Evolutionary conservation across 305 asterid species (phyloP), one percentile per base, ranked within the genome.

Genomic region (Rubia balearica): DNA sequence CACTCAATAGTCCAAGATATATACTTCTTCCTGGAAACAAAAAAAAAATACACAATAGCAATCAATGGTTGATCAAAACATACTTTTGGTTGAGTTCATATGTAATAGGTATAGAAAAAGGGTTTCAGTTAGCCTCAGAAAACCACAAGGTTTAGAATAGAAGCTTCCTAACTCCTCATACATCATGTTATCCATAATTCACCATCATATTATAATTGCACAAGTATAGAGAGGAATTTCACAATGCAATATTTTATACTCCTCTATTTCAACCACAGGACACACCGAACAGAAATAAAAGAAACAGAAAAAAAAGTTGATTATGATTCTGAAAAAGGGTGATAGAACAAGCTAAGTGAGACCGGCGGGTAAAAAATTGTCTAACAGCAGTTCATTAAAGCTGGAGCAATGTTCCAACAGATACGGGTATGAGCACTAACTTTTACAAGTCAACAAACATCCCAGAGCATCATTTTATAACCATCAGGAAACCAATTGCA

Each of bases 1-100:
- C 96, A 92, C 72, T 90, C 97, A 22, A 85, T 78, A 17, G 96
- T 92, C 97, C 98, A 92, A 27, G 88, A 85, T 82, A 92, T 89
- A 68, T 69, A 78, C 59, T 87, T 90, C 56, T 83, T 82, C 91
- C 96, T 92, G 86, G 46, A 70, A 78, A 68, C 27, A 36, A 75
- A 60, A 75, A 12, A 13, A 48, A 51, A 51, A 51, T 17, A 51
- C 59, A 51, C 46, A 59, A 66, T 63, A 16, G 42, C 24, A 63
- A 40, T 16, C 24, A 22, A 67, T 63, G 7, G 59, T 33, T 17
- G 49, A 53, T 49, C 17, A 60, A 60, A 70, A 64, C 53, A 64
- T 17, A 61, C 61, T 19, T 67, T 53, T 19, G 24, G 43, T 62
- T n/a, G 60, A 75, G 36, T 45, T 22, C 71, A 64, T 5, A 69